Evolutionary conservation across 2,329 filamentous ascomycete species (phyloP).

Genomic region (Hortaea werneckii): DNA sequence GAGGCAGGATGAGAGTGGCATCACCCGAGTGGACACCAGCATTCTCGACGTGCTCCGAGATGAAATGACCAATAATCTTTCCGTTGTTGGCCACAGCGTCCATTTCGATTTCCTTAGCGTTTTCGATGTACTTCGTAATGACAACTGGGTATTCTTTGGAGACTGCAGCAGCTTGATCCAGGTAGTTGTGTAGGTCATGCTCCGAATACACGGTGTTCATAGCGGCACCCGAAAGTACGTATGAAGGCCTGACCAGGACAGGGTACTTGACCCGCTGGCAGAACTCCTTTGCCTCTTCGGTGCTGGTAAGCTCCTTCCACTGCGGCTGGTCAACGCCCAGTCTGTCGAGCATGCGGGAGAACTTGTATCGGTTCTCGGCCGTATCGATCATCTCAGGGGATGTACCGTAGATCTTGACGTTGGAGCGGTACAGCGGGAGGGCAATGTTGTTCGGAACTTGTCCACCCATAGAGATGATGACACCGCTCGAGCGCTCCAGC

Average conservation of each 20-base stretch:
- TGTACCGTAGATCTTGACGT: slow-evolving; percentile 87
- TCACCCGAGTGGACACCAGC: slow-evolving; percentile 98
- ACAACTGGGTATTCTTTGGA: slow-evolving; percentile 94
- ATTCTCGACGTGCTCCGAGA: slow-evolving; percentile 98
- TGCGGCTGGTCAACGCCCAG: slow-evolving; percentile 92
- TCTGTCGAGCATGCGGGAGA: slow-evolving; percentile 92
- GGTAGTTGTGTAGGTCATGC: slow-evolving; percentile 78
- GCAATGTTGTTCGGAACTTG: slow-evolving; percentile 98
- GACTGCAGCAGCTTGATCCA: slow-evolving; percentile 84
- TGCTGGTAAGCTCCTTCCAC: slow-evolving; percentile 96
- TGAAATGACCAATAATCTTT: slow-evolving; percentile 85
- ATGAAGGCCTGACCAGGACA: slow-evolving; percentile 88
- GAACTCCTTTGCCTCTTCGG: slow-evolving; percentile 79
- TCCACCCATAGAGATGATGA: slow-evolving; percentile 91
- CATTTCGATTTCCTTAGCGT: slow-evolving; percentile 99
- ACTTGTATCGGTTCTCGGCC: slow-evolving; percentile 97
- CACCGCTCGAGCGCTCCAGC: slow-evolving; percentile 69
- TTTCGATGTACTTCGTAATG: slow-evolving; percentile 99
- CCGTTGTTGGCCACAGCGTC: slow-evolving; percentile 90
- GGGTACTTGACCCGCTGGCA: slow-evolving; percentile 85
- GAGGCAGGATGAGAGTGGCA: slow-evolving; percentile 86
- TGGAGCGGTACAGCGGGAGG: slow-evolving; percentile 73
- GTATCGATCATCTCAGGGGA: slow-evolving; percentile 98
- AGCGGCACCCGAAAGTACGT: slow-evolving; percentile 90
- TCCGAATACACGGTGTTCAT: slow-evolving; percentile 99